phyloP scores from a whole-genome alignment of 1,284 basidiomycete species.

The Thecaphora thlaspeos region DNA sequence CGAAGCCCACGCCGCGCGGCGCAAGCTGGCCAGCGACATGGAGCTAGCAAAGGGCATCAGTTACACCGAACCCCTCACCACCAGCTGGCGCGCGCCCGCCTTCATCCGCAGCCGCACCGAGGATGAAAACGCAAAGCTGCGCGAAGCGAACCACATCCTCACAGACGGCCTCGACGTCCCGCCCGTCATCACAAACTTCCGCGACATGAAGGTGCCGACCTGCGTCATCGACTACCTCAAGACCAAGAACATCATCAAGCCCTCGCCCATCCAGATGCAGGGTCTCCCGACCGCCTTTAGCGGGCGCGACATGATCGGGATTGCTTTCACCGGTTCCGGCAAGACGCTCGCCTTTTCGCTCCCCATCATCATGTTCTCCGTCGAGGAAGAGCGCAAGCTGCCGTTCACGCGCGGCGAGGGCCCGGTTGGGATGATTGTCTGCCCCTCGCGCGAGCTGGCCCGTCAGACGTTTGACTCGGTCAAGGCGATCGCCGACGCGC shows the following conservation, averaged over 20 bases:
- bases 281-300: slow-evolving; percentile 81
- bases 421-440: slow-evolving; percentile 89
- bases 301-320: slow-evolving; percentile 61
- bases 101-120: slow-evolving; percentile 74
- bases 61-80: slow-evolving; percentile 81
- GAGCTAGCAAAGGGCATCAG: slow-evolving; percentile 90
- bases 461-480: slow-evolving; percentile 92
- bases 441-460: slow-evolving; percentile 60
- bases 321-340: slow-evolving; percentile 61
- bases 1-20: slow-evolving; percentile 82
- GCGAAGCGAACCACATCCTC: slow-evolving; percentile 88
- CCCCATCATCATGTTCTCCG: slow-evolving; percentile 67
- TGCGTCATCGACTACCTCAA: slow-evolving; percentile 78
- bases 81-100: slow-evolving; percentile 84
- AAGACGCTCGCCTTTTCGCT: slow-evolving; percentile 61
- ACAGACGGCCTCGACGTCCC: slow-evolving; percentile 90
- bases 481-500: slow-evolving; percentile 75
- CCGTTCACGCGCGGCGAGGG: slow-evolving; percentile 91
- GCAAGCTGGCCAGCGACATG: slow-evolving; percentile 85
- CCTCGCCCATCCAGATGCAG: slow-evolving; percentile 95
- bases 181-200: slow-evolving; percentile 87
- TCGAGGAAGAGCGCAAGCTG: slow-evolving; percentile 80
- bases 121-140: slow-evolving; percentile 71
- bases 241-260: slow-evolving; percentile 72
- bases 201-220: slow-evolving; percentile 94